Evolutionary conservation across 768 basidiomycete genomes (phyloP).

Genomic region (Candolleomyces eurysporus): DNA sequence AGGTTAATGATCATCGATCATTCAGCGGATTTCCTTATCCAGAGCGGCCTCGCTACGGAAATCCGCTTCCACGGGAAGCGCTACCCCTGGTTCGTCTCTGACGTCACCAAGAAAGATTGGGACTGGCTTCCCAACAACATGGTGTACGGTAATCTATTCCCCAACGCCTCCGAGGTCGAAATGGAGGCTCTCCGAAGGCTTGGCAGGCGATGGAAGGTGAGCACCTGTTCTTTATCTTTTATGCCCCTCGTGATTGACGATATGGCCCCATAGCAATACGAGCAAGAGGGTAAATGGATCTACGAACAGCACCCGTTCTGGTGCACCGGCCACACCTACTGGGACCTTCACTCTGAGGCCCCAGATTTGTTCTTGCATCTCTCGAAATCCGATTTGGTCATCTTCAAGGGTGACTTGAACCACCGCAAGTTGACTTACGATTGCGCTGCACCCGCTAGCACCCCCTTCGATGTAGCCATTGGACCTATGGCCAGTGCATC

Average conservation of each 20-base stretch:
- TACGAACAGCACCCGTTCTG: constrained; percentile 95
- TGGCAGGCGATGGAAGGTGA: constrained; percentile 87
- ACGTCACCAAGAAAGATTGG: constrained; percentile 93
- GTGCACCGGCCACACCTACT: constrained; percentile 96
- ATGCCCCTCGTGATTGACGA: background rate
- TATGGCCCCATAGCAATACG: constrained; percentile 64
- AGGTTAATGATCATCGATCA: constrained; percentile 6
- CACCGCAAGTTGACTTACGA: constrained; percentile 90
- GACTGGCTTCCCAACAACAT: constrained; percentile 86
- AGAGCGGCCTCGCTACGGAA: constrained; percentile 80
- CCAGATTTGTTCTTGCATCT: constrained; percentile 93
- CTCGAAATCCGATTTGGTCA: constrained; percentile 84
- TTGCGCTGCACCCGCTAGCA: constrained; percentile 81
- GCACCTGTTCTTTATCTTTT: constrained; percentile 1
- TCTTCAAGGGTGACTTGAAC: constrained; percentile 94
- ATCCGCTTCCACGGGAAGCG: constrained; percentile 95
- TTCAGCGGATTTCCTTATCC: constrained; percentile 88
- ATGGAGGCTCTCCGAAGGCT: constrained; percentile 77
- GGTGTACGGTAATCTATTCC: constrained; percentile 92
- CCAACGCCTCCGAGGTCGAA: constrained; percentile 75
- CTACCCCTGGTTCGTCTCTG: constrained; percentile 93
- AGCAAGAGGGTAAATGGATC: constrained; percentile 88
- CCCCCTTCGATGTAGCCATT: constrained; percentile 87
- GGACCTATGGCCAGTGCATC: constrained; percentile 88
- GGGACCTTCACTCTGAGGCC: constrained; percentile 80